Evolutionary conservation across 805 yeast species (phyloP), one percentile per base, ranked within the genome.

Genomic region (Candida chilensis): DNA sequence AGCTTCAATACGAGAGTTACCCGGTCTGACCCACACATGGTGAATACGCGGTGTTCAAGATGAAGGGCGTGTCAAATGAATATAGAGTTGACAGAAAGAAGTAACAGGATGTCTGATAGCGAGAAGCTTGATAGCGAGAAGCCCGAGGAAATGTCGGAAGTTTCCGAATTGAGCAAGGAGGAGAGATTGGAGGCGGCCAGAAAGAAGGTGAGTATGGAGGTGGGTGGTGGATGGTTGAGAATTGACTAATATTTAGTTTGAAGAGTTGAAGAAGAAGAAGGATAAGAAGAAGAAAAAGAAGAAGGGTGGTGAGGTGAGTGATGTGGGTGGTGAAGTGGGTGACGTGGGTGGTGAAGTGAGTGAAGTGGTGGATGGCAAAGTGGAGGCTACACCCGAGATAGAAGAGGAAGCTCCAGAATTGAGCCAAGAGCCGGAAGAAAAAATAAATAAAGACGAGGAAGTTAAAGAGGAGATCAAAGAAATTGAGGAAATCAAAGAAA

Each of bases 181-280:
- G 82, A 75, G 45, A 72, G 76, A 48, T 60, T 83, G 29, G 86
- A 78, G 39, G 80, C 79, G 2, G 92, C 90, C 4, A 69, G 81
- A 44, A 79, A 77, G 57, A 71, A 77, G 38, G 74, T 70, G 25
- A 7, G 63, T 50, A 4, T 12, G 13, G n/a, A n/a, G n/a, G n/a
- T n/a, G n/a, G n/a, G n/a, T n/a, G n/a, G n/a, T n/a, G n/a, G n/a
- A n/a, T n/a, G n/a, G n/a, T n/a, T n/a, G n/a, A n/a, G 27, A 18
- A 20, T 12, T 27, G 7, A 25, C 17, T 12, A 12, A 6, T 18
- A 6, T 27, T 16, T 38, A 63, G 64, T 73, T 64, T 40, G 87
- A 80, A 35, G 84, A 78, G 43, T 55, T 81, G 61, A 81, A 73
- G 53, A 64, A 62, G 52, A 64, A 61, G 39, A 60, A 64, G 46